A percentile compares a stretch with the other conserved stretches of the same genome.
Conservation (phyloP, 305 asterid genomes). For the Solanum aculeatissimum region DNA sequence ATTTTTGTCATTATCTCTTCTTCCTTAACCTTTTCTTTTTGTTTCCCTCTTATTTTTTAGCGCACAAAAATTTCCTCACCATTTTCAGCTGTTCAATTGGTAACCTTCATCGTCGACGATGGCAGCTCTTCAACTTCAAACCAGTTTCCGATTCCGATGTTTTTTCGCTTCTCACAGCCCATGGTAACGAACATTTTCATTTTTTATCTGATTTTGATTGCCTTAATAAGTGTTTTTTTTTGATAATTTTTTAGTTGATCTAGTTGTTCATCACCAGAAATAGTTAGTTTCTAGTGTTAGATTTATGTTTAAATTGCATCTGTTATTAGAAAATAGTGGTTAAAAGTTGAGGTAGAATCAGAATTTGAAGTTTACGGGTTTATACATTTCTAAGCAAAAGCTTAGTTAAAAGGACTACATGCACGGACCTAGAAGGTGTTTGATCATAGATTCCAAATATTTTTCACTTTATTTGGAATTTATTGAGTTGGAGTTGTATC, state of each 20-base stretch:
- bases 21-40: neutral
- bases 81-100: neutral
- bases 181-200: neutral
- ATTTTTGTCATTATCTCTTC: neutral
- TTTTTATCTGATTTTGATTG: neutral
- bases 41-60: neutral
- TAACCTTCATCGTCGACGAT: neutral
- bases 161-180: slow-evolving; percentile 16
- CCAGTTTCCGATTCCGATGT: slow-evolving; percentile 10
- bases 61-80: neutral
- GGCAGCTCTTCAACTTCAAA: slow-evolving; percentile 31
- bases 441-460: no score
- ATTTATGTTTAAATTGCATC: neutral
- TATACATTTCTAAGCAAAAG: no score
- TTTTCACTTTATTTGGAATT: no score
- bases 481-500: no score
- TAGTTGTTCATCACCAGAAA: neutral
- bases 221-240: neutral
- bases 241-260: neutral
- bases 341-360: no score
- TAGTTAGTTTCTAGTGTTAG: neutral
- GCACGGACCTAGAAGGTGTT: no score
- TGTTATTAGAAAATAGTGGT: no score
- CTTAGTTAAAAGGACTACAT: no score
- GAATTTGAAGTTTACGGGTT: no score